These are phyloP conservation scores for Xylariaceae sp. DNA, from an alignment of 2,329 filamentous ascomycete species.

Conservation along the genomic window DNA sequence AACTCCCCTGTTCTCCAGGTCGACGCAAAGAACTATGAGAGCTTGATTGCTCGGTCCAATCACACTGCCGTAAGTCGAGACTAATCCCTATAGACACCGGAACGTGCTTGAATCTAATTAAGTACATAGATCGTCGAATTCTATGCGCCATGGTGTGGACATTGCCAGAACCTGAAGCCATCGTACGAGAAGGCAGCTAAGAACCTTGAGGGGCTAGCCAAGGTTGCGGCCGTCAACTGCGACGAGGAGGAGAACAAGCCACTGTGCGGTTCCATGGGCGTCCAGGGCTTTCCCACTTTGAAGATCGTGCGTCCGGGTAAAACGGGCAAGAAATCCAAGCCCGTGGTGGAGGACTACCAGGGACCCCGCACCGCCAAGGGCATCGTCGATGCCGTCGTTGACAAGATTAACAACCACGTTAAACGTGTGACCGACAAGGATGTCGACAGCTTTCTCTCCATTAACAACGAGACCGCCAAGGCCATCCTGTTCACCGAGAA, in stretches of 20 bases:
- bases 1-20: conserved; percentile 84
- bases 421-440: conserved; percentile 76
- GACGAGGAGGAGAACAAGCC: conserved; percentile 90
- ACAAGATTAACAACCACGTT: conserved; percentile 90
- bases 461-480: conserved; percentile 68
- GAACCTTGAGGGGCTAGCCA: conserved; percentile 84
- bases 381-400: conserved; percentile 80
- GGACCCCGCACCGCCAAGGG: conserved; percentile 77
- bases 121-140: conserved; percentile 65
- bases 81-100: no score
- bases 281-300: conserved; percentile 91
- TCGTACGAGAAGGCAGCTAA: conserved; percentile 92
- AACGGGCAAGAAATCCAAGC: conserved; percentile 67
- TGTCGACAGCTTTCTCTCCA: conserved; percentile 67
- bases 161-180: conserved; percentile 93
- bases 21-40: conserved; percentile 73
- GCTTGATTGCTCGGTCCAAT: conserved; percentile 81
- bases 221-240: conserved; percentile 92
- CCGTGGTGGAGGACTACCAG: conserved; percentile 85
- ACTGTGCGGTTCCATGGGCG: conserved; percentile 78
- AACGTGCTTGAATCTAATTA: no score
- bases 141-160: conserved; percentile 96
- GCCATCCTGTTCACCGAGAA: conserved; percentile 93
- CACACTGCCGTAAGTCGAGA: conserved; percentile 68
- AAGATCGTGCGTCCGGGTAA: conserved; percentile 84